Evolutionary conservation across 1,139 yeast species (phyloP).

Genomic region (Candida pseudoviswanathii): DNA sequence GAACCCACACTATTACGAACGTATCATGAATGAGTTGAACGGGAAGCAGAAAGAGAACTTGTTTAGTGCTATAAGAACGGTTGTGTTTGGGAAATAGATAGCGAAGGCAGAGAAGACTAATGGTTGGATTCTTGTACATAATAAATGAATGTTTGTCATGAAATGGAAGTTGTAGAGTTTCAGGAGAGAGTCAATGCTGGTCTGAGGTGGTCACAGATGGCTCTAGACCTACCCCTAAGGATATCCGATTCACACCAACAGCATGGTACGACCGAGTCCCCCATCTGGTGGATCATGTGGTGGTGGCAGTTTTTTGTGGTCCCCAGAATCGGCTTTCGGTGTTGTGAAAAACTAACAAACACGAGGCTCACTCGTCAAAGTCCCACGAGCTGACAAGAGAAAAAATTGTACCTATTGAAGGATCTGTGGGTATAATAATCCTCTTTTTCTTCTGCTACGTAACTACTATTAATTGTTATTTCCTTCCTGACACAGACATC

Average conservation of each 20-base stretch:
- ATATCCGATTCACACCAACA: no score
- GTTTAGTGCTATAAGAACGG: slow-evolving; percentile 66
- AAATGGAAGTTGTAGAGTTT: no score
- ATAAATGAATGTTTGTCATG: not conserved
- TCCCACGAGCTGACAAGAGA: not conserved
- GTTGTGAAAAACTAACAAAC: not conserved
- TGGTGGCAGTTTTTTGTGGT: not conserved
- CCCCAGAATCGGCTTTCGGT: slow-evolving; percentile 1
- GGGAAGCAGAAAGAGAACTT: slow-evolving; percentile 76
- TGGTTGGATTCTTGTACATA: slow-evolving; percentile 3
- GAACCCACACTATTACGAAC: slow-evolving; percentile 74
- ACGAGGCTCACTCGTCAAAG: not conserved
- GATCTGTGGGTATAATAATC: no score
- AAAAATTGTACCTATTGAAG: not conserved
- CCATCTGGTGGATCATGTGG: no score
- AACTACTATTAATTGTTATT: not conserved
- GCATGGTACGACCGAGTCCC: no score
- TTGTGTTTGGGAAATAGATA: slow-evolving; percentile 61
- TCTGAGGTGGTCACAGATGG: no score
- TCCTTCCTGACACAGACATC: not conserved
- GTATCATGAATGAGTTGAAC: slow-evolving; percentile 68
- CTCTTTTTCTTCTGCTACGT: no score
- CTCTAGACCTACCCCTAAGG: no score
- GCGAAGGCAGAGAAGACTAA: slow-evolving; percentile 12
- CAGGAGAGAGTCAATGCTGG: no score